Percentiles rank a stretch among this genome's conserved stretches.
These are phyloP conservation scores for Discostella pseudostelligera DNA, from an alignment of 108 stramenopile genomes.

Conservation along the genomic window DNA sequence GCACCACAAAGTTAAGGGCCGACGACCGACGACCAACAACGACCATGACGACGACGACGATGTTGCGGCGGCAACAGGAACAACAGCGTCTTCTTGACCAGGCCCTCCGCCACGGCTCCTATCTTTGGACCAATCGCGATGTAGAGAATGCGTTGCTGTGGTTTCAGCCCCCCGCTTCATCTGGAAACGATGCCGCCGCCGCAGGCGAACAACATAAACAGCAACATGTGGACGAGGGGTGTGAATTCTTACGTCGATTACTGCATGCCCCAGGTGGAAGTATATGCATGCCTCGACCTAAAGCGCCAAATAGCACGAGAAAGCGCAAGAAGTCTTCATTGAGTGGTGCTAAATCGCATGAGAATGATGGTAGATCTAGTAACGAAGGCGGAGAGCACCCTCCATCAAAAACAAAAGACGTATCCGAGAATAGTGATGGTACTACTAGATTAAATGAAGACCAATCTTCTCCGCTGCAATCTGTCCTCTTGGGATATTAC, in stretches of 20 bases:
- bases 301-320: too few species aligned
- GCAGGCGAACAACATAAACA: not conserved
- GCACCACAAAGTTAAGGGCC: too few species aligned
- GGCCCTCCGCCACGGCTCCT: slow-evolving; percentile 39
- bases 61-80: not conserved
- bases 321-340: not conserved
- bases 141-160: slow-evolving; percentile 44
- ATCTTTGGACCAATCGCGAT: slow-evolving; percentile 35
- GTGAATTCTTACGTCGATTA: slow-evolving; percentile 32
- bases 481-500: slow-evolving; percentile 36
- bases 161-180: slow-evolving; percentile 10
- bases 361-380: too few species aligned
- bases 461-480: slow-evolving; percentile 14
- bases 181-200: not conserved
- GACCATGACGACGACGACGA: too few species aligned
- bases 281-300: slow-evolving; percentile 12
- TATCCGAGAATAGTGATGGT: not conserved
- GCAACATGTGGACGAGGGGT: not conserved
- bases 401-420: too few species aligned
- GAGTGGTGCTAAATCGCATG: too few species aligned
- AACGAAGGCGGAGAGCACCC: too few species aligned
- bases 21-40: too few species aligned
- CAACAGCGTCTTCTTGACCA: slow-evolving; percentile 15
- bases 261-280: slow-evolving; percentile 26
- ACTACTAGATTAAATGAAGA: not conserved